Conservation (phyloP, 441 rosid species). For the Croton setiger region DNA sequence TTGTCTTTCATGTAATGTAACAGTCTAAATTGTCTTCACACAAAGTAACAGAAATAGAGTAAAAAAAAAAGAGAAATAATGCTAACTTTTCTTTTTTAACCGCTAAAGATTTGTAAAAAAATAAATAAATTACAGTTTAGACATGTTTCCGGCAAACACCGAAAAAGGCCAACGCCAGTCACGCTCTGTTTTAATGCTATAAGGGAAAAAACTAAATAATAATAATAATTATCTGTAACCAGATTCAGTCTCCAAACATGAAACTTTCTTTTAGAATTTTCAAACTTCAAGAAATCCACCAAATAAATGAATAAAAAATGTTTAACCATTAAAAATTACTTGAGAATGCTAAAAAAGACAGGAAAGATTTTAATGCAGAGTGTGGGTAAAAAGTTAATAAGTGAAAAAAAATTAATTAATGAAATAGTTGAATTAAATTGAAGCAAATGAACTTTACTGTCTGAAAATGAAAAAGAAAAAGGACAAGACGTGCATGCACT, state of each 20-base stretch:
- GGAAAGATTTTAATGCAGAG: no score
- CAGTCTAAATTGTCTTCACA: no score
- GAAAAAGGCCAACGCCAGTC: constrained; percentile 33
- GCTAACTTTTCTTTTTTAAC: no score
- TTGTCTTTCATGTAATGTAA: no score
- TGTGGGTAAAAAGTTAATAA: neutral
- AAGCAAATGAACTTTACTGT: constrained; percentile 15
- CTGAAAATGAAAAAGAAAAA: constrained; percentile 19
- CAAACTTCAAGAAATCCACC: no score
- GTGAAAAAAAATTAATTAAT: neutral
- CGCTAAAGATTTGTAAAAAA: no score
- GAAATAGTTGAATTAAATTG: constrained; percentile 4
- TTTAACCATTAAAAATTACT: neutral
- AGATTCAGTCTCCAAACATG: neutral
- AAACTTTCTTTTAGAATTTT: no score
- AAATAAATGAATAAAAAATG: no score
- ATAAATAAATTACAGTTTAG: neutral
- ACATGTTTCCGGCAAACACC: constrained; percentile 19
- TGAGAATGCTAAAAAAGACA: no score
- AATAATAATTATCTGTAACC: neutral
- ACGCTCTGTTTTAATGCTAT: constrained; percentile 32
- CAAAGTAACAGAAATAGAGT: neutral
- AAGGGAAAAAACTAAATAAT: neutral
- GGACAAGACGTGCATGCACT: constrained; percentile 29
- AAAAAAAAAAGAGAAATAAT: neutral